Base-by-base conservation (phyloP, 208 protist genomes). In the Angomonas desouzai region DNA sequence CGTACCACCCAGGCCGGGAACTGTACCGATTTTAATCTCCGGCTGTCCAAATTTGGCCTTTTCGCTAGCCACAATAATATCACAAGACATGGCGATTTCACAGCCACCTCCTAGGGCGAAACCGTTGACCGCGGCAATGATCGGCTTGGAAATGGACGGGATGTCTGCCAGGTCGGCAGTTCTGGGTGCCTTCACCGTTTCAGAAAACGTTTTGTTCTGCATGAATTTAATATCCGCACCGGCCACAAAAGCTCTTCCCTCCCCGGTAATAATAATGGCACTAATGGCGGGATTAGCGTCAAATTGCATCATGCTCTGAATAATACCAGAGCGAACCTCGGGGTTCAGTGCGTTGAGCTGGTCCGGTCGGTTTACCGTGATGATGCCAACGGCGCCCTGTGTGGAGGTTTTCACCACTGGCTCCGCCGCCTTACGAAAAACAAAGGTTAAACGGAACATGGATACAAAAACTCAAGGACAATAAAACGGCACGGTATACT, bases 211-310 rank as follows among this genome's bases (percentile, higher is more conserved):
- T 53, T 72, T 61, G 13, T 79, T 66, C 48, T 69, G 62, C 96
- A 99, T 98, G 57, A 92, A 76, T 71, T 98, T 98, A 64, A 98
- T 98, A 72, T 99, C 96, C 1, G 97, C 97, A 47, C 97, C 97
- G 3, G 96, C 95, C 34, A 97, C 96, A 71, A 99, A 99, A 0
- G 97, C 90, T 43, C 97, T 94, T 9, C 95, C 88, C 29, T 64
- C 87, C 25, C 96, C 96, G 1, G 96, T 98, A 40, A 99, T 61
- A 45, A 99, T 85, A 28, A 98, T 91, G 13, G 74, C 83, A 67
- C 75, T 76, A 43, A 97, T 81, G 7, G 76, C 76, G 10, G 76
- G 69, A 72, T 98, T 89, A 7, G 63, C 74, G 55, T 98, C 89
- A 62, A 78, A 97, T 55, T 86, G 80, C n/a, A 76, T 38, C 22